Conservation (phyloP, 768 basidiomycete species). For the Mycena polygramma region DNA sequence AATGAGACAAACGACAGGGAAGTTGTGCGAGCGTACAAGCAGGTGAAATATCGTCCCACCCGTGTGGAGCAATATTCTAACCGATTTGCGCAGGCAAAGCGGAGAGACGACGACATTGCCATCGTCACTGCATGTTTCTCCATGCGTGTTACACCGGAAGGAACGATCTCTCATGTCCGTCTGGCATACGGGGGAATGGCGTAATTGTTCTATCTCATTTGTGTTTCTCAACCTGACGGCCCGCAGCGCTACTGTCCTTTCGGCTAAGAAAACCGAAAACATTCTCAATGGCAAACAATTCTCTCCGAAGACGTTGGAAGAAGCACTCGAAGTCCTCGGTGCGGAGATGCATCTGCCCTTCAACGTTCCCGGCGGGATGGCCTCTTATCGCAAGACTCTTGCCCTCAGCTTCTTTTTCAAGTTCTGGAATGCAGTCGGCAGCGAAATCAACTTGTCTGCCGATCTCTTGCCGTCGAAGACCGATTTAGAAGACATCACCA, state of each 20-base stretch:
- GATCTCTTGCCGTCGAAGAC: conserved; percentile 24
- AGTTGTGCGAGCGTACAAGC: conserved; percentile 38
- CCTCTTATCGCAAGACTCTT: conserved; percentile 39
- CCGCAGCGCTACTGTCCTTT: conserved; percentile 31
- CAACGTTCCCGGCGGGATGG: conserved; percentile 39
- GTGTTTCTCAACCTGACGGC: background rate
- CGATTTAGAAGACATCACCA: conserved; percentile 33
- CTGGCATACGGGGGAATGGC: conserved; percentile 40
- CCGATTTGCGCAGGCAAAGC: conserved; percentile 27
- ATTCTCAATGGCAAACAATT: conserved; percentile 33
- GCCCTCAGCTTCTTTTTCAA: conserved; percentile 43
- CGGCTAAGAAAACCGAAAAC: conserved; percentile 31
- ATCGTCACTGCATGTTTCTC: conserved; percentile 38
- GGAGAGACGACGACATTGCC: conserved; percentile 39
- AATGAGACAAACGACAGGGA: conserved; percentile 33
- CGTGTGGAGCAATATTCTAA: background rate
- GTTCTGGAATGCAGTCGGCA: conserved; percentile 36
- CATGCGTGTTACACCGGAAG: conserved; percentile 32
- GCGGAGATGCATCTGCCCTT: conserved; percentile 38
- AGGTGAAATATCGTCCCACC: too few relatives aligned
- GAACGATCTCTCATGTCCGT: conserved; percentile 34
- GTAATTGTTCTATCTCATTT: conserved; percentile 5
- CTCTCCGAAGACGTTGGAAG: conserved; percentile 33
- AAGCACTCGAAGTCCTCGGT: conserved; percentile 35
- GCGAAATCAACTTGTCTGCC: conserved; percentile 32